Base-by-base conservation (phyloP, 1,284 basidiomycete species). In the Tylopilus sp. region DNA sequence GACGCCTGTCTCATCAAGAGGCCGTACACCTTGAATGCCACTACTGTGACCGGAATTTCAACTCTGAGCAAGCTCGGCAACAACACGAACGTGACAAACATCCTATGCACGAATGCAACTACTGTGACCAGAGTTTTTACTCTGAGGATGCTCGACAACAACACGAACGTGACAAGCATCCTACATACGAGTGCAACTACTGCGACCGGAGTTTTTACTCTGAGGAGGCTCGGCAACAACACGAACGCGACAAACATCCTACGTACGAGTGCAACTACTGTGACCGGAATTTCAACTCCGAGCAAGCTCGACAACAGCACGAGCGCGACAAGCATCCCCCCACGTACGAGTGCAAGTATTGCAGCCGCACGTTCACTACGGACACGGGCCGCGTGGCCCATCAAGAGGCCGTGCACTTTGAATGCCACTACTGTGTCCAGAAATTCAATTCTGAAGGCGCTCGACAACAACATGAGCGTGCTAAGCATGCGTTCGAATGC, bases 221-320 rank as follows among this genome's bases (percentile, higher is more conserved):
- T n/a, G n/a, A n/a, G n/a, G n/a, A n/a, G n/a, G n/a, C n/a, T n/a
- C n/a, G n/a, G n/a, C n/a, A n/a, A n/a, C n/a, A n/a, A n/a, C n/a
- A n/a, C n/a, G n/a, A n/a, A n/a, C n/a, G n/a, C n/a, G n/a, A n/a
- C n/a, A n/a, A n/a, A n/a, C n/a, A n/a, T n/a, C n/a, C n/a, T n/a
- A n/a, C n/a, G 13, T 16, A 63, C 64, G 59, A 69, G 38, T 78
- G 76, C 54, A 60, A 16, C 12, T 44, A 66, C 22, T 78, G 74
- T 32, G 58, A 70, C 10, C 52, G 44, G 2, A 55, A 68, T n/a
- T 71, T 76, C 49, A 22, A 24, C 33, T 62, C 68, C 3, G 53
- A 26, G 16, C 15, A 58, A 0, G 66, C 52, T 12, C 66, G 62
- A 3, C 5, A 58, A 0, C 58, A 64, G 26, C 74, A 74, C 33